phyloP scores from a whole-genome alignment of 495 filamentous ascomycete species.

The Hyaloscypha hepaticicola region DNA sequence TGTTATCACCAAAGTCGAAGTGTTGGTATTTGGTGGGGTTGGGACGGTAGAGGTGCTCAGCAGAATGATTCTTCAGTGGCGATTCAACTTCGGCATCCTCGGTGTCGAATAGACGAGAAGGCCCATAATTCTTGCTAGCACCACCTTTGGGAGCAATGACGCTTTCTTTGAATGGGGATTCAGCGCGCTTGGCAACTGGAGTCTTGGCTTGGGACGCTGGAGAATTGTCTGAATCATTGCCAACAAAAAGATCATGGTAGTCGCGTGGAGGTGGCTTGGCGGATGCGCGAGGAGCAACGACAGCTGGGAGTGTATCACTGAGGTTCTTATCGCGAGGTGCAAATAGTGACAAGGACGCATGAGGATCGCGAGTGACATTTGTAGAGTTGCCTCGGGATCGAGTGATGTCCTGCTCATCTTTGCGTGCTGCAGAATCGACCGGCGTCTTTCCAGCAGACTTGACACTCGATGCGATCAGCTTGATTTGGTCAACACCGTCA shows the following conservation, averaged over 20 bases:
- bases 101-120: slow-evolving; percentile 67
- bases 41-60: slow-evolving; percentile 52
- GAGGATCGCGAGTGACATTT: slow-evolving; percentile 61
- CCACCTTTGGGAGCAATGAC: slow-evolving; percentile 61
- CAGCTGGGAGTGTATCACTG: slow-evolving; percentile 41
- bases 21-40: slow-evolving; percentile 79
- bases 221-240: slow-evolving; percentile 36
- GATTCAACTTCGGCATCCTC: slow-evolving; percentile 43
- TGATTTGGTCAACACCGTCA: slow-evolving; percentile 81
- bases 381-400: slow-evolving; percentile 47
- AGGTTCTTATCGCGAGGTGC: slow-evolving; percentile 56
- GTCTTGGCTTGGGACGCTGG: slow-evolving; percentile 30
- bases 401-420: slow-evolving; percentile 24
- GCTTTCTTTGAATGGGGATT: slow-evolving; percentile 35
- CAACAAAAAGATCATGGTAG: slow-evolving; percentile 62
- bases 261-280: slow-evolving; percentile 63
- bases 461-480: slow-evolving; percentile 60
- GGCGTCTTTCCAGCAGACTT: slow-evolving; percentile 35
- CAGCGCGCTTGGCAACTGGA: slow-evolving; percentile 36
- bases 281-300: slow-evolving; percentile 53
- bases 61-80: slow-evolving; percentile 31
- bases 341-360: slow-evolving; percentile 76
- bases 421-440: slow-evolving; percentile 13
- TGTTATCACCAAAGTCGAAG: slow-evolving; percentile 78
- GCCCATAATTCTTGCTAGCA: slow-evolving; percentile 66